A percentile compares a stretch with the other conserved stretches of the same genome.
phyloP scores from a whole-genome alignment of 139 green algal species.

The Chara braunii region DNA sequence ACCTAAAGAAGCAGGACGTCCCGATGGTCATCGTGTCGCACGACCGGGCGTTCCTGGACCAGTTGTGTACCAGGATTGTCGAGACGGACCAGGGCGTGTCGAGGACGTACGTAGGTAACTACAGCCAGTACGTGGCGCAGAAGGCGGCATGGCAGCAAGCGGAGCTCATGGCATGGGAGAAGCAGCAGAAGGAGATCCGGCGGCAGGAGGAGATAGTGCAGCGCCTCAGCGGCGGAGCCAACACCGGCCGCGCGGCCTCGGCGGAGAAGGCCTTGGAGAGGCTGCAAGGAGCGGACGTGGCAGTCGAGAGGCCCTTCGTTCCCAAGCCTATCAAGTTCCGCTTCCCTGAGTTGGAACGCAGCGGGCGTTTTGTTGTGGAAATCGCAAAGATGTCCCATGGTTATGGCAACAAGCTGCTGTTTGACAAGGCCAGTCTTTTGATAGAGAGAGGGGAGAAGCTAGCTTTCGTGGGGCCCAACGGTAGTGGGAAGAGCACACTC shows the following conservation, averaged over 20 bases:
- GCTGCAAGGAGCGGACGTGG: conserved; percentile 48
- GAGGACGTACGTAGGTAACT: conserved; percentile 81
- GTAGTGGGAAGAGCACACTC: conserved; percentile 88
- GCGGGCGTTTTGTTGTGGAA: conserved; percentile 23
- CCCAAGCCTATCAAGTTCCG: conserved; percentile 58
- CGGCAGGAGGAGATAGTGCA: conserved; percentile 64
- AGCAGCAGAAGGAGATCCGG: conserved; percentile 90
- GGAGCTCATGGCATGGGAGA: conserved; percentile 34
- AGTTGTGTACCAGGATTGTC: conserved; percentile 85
- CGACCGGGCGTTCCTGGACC: conserved; percentile 96
- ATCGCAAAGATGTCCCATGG: conserved; percentile 66
- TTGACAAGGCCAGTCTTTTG: conserved; percentile 60
- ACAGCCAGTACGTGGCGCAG: conserved; percentile 63
- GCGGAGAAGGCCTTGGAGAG: conserved; percentile 87
- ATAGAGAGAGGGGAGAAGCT: conserved; percentile 88
- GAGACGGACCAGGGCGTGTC: conserved; percentile 86
- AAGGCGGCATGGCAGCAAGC: conserved; percentile 36
- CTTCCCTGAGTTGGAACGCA: conserved; percentile 36
- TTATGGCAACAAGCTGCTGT: conserved; percentile 63
- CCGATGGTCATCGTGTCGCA: conserved; percentile 95
- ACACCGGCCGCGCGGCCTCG: conserved; percentile 61
- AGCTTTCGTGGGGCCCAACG: conserved; percentile 92
- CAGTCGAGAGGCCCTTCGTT: conserved; percentile 52
- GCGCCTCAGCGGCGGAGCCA: conserved; percentile 59
- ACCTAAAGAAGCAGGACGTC: conserved; percentile 75